phyloP scores from a whole-genome alignment of 1,139 yeast genomes.

The Yamadazyma diospyri region DNA sequence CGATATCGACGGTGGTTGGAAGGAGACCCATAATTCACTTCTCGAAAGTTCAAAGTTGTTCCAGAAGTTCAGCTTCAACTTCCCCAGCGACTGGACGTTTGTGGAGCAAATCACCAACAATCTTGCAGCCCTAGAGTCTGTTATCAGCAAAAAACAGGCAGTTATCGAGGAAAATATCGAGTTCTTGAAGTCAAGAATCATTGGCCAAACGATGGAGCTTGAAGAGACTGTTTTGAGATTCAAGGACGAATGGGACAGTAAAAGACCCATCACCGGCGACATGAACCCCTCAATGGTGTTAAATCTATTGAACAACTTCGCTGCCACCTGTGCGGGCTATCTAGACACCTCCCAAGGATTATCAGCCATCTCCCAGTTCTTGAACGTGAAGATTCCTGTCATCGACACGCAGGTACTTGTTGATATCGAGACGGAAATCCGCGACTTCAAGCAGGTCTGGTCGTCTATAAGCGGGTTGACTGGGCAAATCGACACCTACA shows the following conservation, averaged over 20 bases:
- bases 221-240: constrained; percentile 27
- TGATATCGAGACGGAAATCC: constrained; percentile 46
- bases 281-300: constrained; percentile 52
- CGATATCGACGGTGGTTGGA: constrained; percentile 25
- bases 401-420: constrained; percentile 23
- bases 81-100: constrained; percentile 56
- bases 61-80: constrained; percentile 22
- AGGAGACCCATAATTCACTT: constrained; percentile 19
- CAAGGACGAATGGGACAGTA: constrained; percentile 30
- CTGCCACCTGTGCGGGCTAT: constrained; percentile 20
- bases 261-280: constrained; percentile 34
- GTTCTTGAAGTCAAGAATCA: constrained; percentile 39
- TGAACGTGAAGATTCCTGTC: constrained; percentile 19
- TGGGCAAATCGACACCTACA: constrained; percentile 46
- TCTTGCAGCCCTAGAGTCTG: constrained; percentile 39
- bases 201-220: constrained; percentile 38
- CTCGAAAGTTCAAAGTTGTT: constrained; percentile 46
- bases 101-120: constrained; percentile 62
- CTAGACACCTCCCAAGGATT: constrained; percentile 24
- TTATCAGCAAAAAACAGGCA: constrained; percentile 34
- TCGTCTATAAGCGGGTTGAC: constrained; percentile 53
- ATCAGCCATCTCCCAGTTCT: constrained; percentile 32
- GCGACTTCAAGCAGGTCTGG: constrained; percentile 66
- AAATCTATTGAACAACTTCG: constrained; percentile 40
- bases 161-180: constrained; percentile 44